Conservation (phyloP, 1,284 basidiomycete genomes). For the Ustilago crameri region DNA sequence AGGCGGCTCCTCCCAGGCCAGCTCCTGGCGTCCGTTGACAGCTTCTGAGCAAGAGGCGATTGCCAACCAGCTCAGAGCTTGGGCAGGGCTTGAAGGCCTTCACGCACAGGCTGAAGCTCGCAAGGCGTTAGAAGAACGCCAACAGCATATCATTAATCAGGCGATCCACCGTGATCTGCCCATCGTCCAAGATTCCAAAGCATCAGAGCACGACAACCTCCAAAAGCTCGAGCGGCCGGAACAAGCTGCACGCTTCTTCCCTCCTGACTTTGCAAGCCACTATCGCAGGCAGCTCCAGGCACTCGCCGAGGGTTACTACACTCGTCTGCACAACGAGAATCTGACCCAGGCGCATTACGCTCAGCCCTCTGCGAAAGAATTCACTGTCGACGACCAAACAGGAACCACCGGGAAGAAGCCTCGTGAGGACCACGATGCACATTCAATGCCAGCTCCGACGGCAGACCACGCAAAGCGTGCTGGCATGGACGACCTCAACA, state of each 20-base stretch:
- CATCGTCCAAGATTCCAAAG: constrained; percentile 1
- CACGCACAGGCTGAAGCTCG: constrained; percentile 56
- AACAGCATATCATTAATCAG: constrained; percentile 46
- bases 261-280: constrained; percentile 64
- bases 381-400: background rate
- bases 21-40: constrained; percentile 44
- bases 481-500: constrained; percentile 6
- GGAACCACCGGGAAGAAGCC: background rate
- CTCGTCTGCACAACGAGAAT: constrained; percentile 54
- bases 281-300: constrained; percentile 61
- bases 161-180: constrained; percentile 18
- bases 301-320: constrained; percentile 61
- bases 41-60: constrained; percentile 50
- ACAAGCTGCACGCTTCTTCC: constrained; percentile 50
- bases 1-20: constrained; percentile 19
- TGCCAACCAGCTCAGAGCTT: constrained; percentile 53
- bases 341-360: constrained; percentile 38
- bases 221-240: constrained; percentile 17
- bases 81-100: constrained; percentile 64
- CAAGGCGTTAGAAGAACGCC: constrained; percentile 47
- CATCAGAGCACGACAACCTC: background rate
- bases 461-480: background rate
- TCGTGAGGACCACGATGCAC: background rate
- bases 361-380: constrained; percentile 12
- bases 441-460: background rate